These are phyloP conservation scores for Williopsis jadinii DNA, from an alignment of 1,139 yeast species.

Conservation along the genomic window DNA sequence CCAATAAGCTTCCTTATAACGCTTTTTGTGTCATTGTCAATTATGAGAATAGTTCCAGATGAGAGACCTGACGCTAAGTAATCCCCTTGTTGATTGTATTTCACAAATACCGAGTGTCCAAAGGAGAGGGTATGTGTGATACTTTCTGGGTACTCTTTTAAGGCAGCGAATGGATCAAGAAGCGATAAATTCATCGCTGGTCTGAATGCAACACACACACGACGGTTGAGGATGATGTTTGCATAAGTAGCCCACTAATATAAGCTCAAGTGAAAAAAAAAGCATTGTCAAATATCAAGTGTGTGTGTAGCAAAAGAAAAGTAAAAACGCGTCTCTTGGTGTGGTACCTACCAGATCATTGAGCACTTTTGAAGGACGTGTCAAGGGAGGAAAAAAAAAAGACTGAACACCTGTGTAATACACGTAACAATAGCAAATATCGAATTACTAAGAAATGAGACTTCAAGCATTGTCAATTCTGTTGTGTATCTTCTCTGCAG, in stretches of 20 bases:
- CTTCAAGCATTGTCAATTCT: background rate
- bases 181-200: slow-evolving; percentile 70
- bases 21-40: slow-evolving; percentile 60
- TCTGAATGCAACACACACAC: background rate
- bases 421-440: no score
- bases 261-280: background rate
- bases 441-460: background rate
- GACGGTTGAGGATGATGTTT: background rate
- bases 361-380: background rate
- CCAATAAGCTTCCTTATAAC: slow-evolving; percentile 47
- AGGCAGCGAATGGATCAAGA: slow-evolving; percentile 86
- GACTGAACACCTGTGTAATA: background rate
- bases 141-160: slow-evolving; percentile 88
- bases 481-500: slow-evolving; percentile 15
- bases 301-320: background rate
- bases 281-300: no score
- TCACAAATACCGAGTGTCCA: slow-evolving; percentile 72
- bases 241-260: background rate
- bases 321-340: background rate
- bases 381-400: background rate
- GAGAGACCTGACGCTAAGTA: slow-evolving; percentile 81
- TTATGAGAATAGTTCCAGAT: slow-evolving; percentile 73
- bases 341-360: no score
- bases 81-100: slow-evolving; percentile 73
- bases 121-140: slow-evolving; percentile 57